These are phyloP conservation scores for Gentiana macrophylla DNA, from an alignment of 257 asterid genomes.

Conservation along the genomic window DNA sequence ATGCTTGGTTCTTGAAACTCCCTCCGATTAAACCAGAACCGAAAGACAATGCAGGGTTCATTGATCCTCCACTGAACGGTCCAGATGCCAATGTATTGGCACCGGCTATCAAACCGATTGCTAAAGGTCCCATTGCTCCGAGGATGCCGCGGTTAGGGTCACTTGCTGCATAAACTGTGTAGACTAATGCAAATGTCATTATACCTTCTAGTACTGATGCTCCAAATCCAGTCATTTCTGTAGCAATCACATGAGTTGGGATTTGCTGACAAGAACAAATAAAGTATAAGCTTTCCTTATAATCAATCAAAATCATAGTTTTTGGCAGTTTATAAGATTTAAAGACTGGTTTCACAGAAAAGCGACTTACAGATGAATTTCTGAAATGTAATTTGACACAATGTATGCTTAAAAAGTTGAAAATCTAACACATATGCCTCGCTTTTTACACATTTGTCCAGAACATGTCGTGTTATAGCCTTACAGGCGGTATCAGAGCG, in stretches of 20 bases:
- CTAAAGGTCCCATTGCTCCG: constrained; percentile 59
- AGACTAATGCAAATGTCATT: constrained; percentile 69
- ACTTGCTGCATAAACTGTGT: constrained; percentile 53
- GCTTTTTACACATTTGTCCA: too few species aligned
- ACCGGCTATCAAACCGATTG: constrained; percentile 52
- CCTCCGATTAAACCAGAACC: constrained; percentile 59
- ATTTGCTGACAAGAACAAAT: constrained; percentile 24
- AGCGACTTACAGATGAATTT: too few species aligned
- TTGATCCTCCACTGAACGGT: constrained; percentile 78
- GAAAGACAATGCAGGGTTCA: constrained; percentile 80
- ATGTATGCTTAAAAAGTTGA: too few species aligned
- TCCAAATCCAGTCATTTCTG: constrained; percentile 83
- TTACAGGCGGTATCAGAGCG: too few species aligned
- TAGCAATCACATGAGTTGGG: constrained; percentile 40
- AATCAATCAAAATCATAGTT: too few species aligned
- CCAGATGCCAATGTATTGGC: constrained; percentile 76
- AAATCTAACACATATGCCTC: too few species aligned
- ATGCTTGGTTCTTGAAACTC: constrained; percentile 67
- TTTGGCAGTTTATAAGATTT: too few species aligned
- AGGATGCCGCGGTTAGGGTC: constrained; percentile 43
- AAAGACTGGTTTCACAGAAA: too few species aligned
- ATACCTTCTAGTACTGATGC: constrained; percentile 62
- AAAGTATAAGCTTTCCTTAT: not conserved
- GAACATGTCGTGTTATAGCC: too few species aligned
- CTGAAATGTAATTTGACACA: too few species aligned